phyloP scores from a whole-genome alignment of 164 flowering plant species.

The Malania oleifera region DNA sequence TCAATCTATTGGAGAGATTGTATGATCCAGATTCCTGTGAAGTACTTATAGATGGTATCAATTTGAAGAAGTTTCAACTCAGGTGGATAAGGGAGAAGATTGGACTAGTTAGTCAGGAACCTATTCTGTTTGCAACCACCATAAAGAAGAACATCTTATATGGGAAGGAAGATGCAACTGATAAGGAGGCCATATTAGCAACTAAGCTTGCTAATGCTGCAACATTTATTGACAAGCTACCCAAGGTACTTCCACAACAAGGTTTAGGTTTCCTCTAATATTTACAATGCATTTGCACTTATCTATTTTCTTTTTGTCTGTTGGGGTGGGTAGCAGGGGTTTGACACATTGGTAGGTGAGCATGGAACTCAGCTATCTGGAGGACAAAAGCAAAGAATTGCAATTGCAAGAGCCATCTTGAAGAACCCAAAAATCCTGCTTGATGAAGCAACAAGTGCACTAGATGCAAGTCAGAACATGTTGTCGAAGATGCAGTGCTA shows the following conservation, averaged over 20 bases:
- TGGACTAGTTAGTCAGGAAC: slow-evolving; percentile 6
- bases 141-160: slow-evolving; percentile 5
- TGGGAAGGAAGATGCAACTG: slow-evolving; percentile 1
- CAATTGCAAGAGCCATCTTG: too few species aligned
- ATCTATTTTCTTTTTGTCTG: neutral
- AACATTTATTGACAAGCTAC: slow-evolving; percentile 5
- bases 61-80: slow-evolving; percentile 1
- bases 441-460: too few species aligned
- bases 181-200: neutral
- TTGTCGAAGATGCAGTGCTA: slow-evolving; percentile 3
- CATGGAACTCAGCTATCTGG: slow-evolving; percentile 5
- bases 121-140: slow-evolving; percentile 4
- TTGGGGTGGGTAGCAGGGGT: neutral
- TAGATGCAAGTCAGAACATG: slow-evolving; percentile 2
- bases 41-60: neutral
- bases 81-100: slow-evolving; percentile 5
- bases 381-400: too few species aligned
- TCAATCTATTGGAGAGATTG: slow-evolving; percentile 1
- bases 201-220: slow-evolving; percentile 9
- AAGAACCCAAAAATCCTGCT: too few species aligned
- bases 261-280: too few species aligned
- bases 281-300: too few species aligned
- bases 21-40: neutral
- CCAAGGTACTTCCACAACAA: neutral
- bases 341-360: slow-evolving; percentile 4